These are phyloP conservation scores for Zychaea mexicana DNA, from an alignment of 371 early-diverging fungal genomes.

Conservation along the genomic window DNA sequence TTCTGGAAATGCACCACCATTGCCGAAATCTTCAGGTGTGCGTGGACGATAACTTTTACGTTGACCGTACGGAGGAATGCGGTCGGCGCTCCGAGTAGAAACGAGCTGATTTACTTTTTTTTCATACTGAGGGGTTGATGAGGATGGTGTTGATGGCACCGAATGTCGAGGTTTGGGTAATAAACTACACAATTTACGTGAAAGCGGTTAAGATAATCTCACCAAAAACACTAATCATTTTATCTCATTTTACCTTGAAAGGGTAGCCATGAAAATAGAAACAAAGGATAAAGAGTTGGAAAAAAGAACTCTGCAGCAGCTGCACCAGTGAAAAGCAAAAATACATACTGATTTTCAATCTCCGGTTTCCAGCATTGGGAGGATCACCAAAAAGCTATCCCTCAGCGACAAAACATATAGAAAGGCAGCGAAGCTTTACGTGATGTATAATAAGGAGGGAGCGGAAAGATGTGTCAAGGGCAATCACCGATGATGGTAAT, in stretches of 20 bases:
- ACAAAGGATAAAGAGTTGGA: background rate
- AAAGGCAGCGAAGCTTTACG: too few relatives aligned
- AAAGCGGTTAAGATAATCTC: background rate
- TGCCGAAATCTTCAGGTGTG: constrained; percentile 88
- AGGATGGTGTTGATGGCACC: constrained; percentile 22
- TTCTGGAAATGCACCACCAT: constrained; percentile 97
- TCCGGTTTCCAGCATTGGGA: too few relatives aligned
- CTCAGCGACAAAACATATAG: too few relatives aligned
- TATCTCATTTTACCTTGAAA: constrained; percentile 27
- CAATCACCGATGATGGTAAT: too few relatives aligned
- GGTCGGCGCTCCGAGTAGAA: constrained; percentile 34
- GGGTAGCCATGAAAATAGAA: constrained; percentile 24
- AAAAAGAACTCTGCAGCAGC: too few relatives aligned
- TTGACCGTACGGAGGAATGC: constrained; percentile 81
- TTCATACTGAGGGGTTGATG: constrained; percentile 33
- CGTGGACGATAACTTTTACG: constrained; percentile 82
- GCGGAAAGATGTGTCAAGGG: too few relatives aligned
- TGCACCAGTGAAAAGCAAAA: background rate
- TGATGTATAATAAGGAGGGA: too few relatives aligned
- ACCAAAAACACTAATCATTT: background rate
- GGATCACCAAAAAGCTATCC: too few relatives aligned
- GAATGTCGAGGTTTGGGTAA: constrained; percentile 48
- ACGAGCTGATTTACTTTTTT: constrained; percentile 40
- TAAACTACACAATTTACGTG: constrained; percentile 21
- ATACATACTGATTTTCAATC: background rate